phyloP scores from a whole-genome alignment of 2,329 filamentous ascomycete genomes.

The Beauveria sp. region DNA sequence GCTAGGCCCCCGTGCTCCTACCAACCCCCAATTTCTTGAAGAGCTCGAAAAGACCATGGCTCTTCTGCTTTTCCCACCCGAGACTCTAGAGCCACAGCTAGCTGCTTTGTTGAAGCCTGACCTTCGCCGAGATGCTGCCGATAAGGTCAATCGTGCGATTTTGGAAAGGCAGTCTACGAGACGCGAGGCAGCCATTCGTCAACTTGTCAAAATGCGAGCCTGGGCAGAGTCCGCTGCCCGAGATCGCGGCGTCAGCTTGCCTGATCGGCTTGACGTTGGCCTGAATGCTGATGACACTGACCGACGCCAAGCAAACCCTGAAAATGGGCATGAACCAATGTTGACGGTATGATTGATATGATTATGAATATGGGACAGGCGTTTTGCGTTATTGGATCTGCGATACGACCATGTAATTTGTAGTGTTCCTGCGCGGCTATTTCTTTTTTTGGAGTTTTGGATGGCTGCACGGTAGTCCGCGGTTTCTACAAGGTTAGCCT shows the following conservation, averaged over 20 bases:
- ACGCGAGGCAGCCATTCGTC: constrained; percentile 73
- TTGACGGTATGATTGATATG: constrained; percentile 36
- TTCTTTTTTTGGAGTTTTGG: neutral
- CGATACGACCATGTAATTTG: constrained; percentile 10
- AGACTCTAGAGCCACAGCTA: constrained; percentile 68
- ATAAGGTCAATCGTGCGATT: constrained; percentile 82
- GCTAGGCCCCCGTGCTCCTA: constrained; percentile 78
- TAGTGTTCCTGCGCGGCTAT: neutral
- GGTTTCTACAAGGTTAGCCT: neutral
- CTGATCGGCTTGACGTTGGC: constrained; percentile 29
- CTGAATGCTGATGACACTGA: constrained; percentile 29
- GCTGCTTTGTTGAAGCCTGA: constrained; percentile 70
- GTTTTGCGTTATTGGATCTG: constrained; percentile 12
- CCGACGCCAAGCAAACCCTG: constrained; percentile 18
- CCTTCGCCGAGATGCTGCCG: constrained; percentile 76
- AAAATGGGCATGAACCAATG: constrained; percentile 44
- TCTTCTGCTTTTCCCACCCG: constrained; percentile 78
- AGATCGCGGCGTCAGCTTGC: constrained; percentile 23
- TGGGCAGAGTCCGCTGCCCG: constrained; percentile 70
- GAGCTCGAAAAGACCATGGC: constrained; percentile 92
- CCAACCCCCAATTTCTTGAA: constrained; percentile 70
- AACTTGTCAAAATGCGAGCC: constrained; percentile 70
- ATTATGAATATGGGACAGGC: constrained; percentile 6
- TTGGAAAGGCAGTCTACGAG: constrained; percentile 63
- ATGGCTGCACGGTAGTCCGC: constrained; percentile 3